Evolutionary conservation across 1,139 yeast species (phyloP).

Genomic region (Kodamaea plutei): DNA sequence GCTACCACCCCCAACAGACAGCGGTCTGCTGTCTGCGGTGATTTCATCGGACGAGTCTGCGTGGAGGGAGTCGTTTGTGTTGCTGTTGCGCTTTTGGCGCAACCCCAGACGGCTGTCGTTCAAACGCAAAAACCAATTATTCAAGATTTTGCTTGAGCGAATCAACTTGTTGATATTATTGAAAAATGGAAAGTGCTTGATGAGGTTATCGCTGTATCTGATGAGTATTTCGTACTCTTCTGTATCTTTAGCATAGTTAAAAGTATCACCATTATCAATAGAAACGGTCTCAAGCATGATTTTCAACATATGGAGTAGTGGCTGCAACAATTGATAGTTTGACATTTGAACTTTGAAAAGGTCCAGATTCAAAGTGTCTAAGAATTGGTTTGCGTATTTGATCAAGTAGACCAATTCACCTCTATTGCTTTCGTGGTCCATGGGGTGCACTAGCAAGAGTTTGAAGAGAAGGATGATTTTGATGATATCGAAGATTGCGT

Average conservation of each 20-base stretch:
- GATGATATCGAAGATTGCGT: constrained; percentile 17
- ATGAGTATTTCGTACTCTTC: constrained; percentile 11
- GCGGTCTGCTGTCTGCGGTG: not conserved
- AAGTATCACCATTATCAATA: not conserved
- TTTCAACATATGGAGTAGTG: constrained; percentile 32
- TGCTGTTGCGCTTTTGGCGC: not conserved
- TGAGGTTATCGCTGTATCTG: constrained; percentile 23
- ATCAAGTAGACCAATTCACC: constrained; percentile 23
- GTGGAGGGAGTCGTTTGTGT: too few relatives aligned
- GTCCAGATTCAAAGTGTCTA: constrained; percentile 23
- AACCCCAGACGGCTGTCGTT: constrained; percentile 15
- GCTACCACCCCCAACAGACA: not conserved
- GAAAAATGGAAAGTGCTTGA: constrained; percentile 27
- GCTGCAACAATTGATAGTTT: constrained; percentile 34
- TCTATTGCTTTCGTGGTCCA: constrained; percentile 17
- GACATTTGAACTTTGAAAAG: constrained; percentile 29
- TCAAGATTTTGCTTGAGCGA: constrained; percentile 21
- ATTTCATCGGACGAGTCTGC: not conserved
- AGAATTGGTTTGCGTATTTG: constrained; percentile 17
- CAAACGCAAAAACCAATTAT: constrained; percentile 27
- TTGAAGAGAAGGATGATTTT: constrained; percentile 29
- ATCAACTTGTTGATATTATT: constrained; percentile 29
- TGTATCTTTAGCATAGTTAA: constrained; percentile 1
- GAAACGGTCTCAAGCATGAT: constrained; percentile 19
- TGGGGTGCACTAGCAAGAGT: constrained; percentile 26